A percentile compares a stretch with the other conserved stretches of the same genome.
These are phyloP conservation scores for Elsinoe arachidis DNA, from an alignment of 2,329 filamentous ascomycete genomes.

Conservation along the genomic window DNA sequence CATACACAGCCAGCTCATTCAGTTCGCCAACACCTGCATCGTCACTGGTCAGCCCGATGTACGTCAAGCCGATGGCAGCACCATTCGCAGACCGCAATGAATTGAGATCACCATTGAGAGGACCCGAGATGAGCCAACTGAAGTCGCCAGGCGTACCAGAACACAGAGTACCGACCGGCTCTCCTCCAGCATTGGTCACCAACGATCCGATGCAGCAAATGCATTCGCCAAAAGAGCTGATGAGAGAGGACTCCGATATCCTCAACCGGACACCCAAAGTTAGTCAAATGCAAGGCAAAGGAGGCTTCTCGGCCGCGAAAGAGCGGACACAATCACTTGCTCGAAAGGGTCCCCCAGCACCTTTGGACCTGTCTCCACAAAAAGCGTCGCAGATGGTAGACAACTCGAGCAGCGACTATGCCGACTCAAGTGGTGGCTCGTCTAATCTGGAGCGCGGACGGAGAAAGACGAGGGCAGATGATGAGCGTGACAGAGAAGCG, in stretches of 20 bases:
- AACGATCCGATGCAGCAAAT: not conserved
- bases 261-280: not conserved
- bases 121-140: not conserved
- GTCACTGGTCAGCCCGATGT: conserved; percentile 11
- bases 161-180: conserved; percentile 8
- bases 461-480: conserved; percentile 77
- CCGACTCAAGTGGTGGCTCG: conserved; percentile 47
- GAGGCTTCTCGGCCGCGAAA: conserved; percentile 22
- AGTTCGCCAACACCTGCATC: conserved; percentile 5
- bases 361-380: conserved; percentile 56
- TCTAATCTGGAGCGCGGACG: conserved; percentile 50
- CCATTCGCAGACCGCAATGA: conserved; percentile 1
- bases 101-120: conserved; percentile 1
- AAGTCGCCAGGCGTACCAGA: conserved; percentile 2
- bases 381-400: conserved; percentile 33
- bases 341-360: conserved; percentile 77
- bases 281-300: conserved; percentile 5
- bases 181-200: not conserved
- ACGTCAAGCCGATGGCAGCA: conserved; percentile 10
- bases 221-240: not conserved
- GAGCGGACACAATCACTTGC: conserved; percentile 36
- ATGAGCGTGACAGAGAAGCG: conserved; percentile 68
- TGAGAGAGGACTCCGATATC: not conserved
- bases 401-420: conserved; percentile 75
- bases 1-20: not conserved